Percentiles rank a stretch among this genome's conserved stretches.
These are phyloP conservation scores for Sedum album DNA, from an alignment of 164 flowering plant species.

Conservation along the genomic window DNA sequence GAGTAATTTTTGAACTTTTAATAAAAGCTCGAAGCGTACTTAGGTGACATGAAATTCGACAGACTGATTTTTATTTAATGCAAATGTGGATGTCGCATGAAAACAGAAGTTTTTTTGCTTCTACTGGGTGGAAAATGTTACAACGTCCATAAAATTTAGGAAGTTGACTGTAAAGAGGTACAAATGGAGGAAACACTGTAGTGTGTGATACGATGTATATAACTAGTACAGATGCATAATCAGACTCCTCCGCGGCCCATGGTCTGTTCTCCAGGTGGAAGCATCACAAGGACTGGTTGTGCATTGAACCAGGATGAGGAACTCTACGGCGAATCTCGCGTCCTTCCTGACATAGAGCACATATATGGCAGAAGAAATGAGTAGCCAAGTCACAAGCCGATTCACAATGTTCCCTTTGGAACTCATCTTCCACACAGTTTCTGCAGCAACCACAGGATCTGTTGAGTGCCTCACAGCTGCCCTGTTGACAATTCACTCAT, in stretches of 20 bases:
- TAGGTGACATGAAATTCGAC: too few relatives aligned
- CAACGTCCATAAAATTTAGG: too few relatives aligned
- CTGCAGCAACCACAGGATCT: slow-evolving; percentile 80
- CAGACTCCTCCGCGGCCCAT: slow-evolving; percentile 47
- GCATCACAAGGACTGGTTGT: slow-evolving; percentile 60
- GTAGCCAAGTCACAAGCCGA: slow-evolving; percentile 72
- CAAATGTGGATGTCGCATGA: too few relatives aligned
- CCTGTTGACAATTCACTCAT: slow-evolving; percentile 35
- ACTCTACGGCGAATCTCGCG: slow-evolving; percentile 83
- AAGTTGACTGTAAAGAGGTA: too few relatives aligned
- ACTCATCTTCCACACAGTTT: slow-evolving; percentile 52
- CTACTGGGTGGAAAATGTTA: too few relatives aligned
- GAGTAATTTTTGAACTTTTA: too few relatives aligned
- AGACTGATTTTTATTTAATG: too few relatives aligned
- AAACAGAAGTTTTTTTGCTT: too few relatives aligned
- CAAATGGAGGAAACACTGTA: too few relatives aligned
- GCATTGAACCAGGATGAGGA: slow-evolving; percentile 75
- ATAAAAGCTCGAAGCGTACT: too few relatives aligned
- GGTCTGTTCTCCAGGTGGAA: slow-evolving; percentile 69
- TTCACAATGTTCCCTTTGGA: slow-evolving; percentile 67
- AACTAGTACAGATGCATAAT: background rate
- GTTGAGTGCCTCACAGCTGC: slow-evolving; percentile 66
- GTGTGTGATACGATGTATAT: too few relatives aligned
- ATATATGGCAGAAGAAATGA: slow-evolving; percentile 67
- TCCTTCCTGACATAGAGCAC: slow-evolving; percentile 94